A percentile compares a stretch with the other conserved stretches of the same genome.
Evolutionary conservation across 257 asterid genomes (phyloP).

Genomic region (Fraxinus cuspidata): DNA sequence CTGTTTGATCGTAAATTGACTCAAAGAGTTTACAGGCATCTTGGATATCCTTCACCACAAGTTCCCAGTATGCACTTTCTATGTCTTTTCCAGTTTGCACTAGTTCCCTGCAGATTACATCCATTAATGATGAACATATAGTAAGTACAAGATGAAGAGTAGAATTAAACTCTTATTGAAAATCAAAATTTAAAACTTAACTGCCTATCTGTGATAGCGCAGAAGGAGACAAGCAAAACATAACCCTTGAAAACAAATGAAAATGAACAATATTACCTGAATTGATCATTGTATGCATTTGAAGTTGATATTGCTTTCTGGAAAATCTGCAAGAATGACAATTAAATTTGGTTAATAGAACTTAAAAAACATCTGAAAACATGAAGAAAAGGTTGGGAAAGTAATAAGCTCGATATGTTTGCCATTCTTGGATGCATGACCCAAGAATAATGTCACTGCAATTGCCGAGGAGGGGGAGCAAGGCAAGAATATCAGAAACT

Average conservation of each 20-base stretch:
- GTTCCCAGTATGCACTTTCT: conserved; percentile 95
- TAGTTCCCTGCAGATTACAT: conserved; percentile 67
- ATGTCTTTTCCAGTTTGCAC: conserved; percentile 91
- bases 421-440: background rate
- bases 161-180: conserved; percentile 5
- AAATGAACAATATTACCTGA: conserved; percentile 53
- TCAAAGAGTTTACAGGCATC: conserved; percentile 99
- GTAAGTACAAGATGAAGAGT: background rate
- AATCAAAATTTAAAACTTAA: conserved; percentile 11
- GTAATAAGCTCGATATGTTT: background rate
- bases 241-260: conserved; percentile 18
- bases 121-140: conserved; percentile 1
- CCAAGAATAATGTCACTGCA: background rate
- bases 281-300: conserved; percentile 94
- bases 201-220: background rate
- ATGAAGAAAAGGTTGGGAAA: background rate
- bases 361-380: background rate
- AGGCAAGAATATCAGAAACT: conserved; percentile 7
- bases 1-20: conserved; percentile 79
- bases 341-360: background rate
- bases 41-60: conserved; percentile 96
- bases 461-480: conserved; percentile 4
- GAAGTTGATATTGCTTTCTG: conserved; percentile 99
- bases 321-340: conserved; percentile 66
- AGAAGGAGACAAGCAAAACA: conserved; percentile 4